A percentile compares a stretch with the other conserved stretches of the same genome.
These are phyloP conservation scores for Calonectria pseudoreteaudii DNA, from an alignment of 2,329 filamentous ascomycete species.

Conservation along the genomic window DNA sequence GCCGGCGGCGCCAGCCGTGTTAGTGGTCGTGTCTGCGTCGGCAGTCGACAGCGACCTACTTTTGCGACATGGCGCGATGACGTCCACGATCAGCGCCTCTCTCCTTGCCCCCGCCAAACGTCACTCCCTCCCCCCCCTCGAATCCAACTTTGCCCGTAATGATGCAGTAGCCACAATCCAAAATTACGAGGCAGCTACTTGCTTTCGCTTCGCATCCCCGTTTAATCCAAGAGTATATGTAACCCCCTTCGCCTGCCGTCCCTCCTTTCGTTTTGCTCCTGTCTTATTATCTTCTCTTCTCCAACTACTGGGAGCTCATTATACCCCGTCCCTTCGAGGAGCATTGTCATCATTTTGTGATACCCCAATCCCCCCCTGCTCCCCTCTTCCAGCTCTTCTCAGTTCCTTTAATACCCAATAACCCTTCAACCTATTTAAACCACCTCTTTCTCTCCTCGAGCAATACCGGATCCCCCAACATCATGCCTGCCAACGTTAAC, in stretches of 20 bases:
- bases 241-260: slow-evolving; percentile 31
- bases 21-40: background rate
- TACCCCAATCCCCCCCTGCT: slow-evolving; percentile 39
- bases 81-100: slow-evolving; percentile 45
- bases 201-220: background rate
- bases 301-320: slow-evolving; percentile 18
- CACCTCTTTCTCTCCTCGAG: slow-evolving; percentile 17
- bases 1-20: background rate
- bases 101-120: slow-evolving; percentile 46
- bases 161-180: background rate
- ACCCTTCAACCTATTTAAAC: background rate
- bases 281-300: slow-evolving; percentile 29
- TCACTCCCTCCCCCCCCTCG: slow-evolving; percentile 43
- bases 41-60: background rate
- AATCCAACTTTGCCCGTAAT: slow-evolving; percentile 19
- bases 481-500: slow-evolving; percentile 70
- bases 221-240: slow-evolving; percentile 36
- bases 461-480: slow-evolving; percentile 34
- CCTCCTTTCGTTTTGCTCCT: background rate
- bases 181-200: background rate
- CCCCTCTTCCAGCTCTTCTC: slow-evolving; percentile 10
- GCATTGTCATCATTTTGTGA: slow-evolving; percentile 44
- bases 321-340: slow-evolving; percentile 31
- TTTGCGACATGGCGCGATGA: slow-evolving; percentile 43
- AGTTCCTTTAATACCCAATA: slow-evolving; percentile 13